Evolutionary conservation across 306 rosid species (phyloP).

Genomic region (Prunus mongolica): DNA sequence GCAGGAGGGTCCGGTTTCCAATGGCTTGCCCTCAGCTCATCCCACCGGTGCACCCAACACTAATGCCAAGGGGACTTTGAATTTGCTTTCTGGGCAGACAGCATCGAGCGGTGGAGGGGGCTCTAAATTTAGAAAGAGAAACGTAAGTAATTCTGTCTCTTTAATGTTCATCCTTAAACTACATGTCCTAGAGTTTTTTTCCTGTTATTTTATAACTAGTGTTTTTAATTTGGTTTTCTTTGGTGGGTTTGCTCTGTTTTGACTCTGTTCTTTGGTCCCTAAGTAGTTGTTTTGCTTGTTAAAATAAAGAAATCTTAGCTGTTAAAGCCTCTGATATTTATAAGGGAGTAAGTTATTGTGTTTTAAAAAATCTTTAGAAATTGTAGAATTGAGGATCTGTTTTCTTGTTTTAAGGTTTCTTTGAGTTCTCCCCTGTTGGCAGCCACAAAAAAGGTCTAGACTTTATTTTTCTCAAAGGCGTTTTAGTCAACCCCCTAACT

Average conservation of each 20-base stretch:
- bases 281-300: neutral
- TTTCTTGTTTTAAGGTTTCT: neutral
- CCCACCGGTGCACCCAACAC: neutral
- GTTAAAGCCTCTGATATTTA: too few species aligned
- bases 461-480: neutral
- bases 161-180: neutral
- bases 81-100: slow-evolving; percentile 50
- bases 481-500: slow-evolving; percentile 3
- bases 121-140: slow-evolving; percentile 26
- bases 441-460: neutral
- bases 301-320: neutral
- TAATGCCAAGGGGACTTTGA: slow-evolving; percentile 32
- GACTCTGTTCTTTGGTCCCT: neutral
- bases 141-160: slow-evolving; percentile 37
- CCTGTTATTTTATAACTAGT: neutral
- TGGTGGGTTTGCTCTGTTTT: neutral
- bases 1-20: slow-evolving; percentile 54
- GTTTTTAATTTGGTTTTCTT: neutral
- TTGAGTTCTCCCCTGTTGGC: neutral
- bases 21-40: slow-evolving; percentile 1
- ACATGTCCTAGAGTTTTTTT: neutral
- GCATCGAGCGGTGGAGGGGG: slow-evolving; percentile 16
- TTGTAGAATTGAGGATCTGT: neutral
- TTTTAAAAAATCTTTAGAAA: neutral
- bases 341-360: neutral